Conservation (phyloP, 2,329 filamentous ascomycete species). For the Raffaelea albimanens region DNA sequence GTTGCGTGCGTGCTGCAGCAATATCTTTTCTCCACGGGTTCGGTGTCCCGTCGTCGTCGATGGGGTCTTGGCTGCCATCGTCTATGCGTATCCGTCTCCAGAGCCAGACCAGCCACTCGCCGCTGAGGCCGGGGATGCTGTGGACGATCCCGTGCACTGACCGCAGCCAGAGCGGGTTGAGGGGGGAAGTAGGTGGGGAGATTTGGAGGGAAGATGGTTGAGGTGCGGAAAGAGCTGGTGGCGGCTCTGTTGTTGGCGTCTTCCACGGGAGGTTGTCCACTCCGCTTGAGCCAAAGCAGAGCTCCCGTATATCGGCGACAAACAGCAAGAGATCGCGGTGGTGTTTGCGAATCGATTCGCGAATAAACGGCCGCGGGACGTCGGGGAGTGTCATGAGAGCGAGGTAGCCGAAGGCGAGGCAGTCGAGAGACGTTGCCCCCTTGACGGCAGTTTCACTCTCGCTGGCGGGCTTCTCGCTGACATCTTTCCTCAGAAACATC, state of each 20-base stretch:
- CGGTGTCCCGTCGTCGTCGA: constrained; percentile 2
- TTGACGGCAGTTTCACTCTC: neutral
- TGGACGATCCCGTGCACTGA: constrained; percentile 23
- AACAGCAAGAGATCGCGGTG: constrained; percentile 10
- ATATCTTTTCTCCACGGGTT: neutral
- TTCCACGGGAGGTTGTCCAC: neutral
- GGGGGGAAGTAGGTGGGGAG: no score
- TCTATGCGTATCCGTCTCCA: constrained; percentile 14
- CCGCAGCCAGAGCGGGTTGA: constrained; percentile 12
- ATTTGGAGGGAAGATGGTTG: neutral
- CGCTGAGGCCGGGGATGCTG: constrained; percentile 20
- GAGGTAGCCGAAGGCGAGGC: constrained; percentile 71
- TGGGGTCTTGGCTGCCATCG: constrained; percentile 10
- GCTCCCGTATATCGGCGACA: constrained; percentile 9
- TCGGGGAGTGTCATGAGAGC: constrained; percentile 51
- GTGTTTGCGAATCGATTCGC: constrained; percentile 14
- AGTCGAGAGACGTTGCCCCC: constrained; percentile 62
- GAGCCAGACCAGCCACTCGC: constrained; percentile 23
- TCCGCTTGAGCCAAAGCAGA: constrained; percentile 3
- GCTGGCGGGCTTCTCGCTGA: constrained; percentile 16
- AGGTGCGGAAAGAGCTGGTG: neutral
- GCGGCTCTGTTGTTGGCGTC: neutral
- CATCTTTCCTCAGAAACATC: constrained; percentile 39
- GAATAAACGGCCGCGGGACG: constrained; percentile 24
- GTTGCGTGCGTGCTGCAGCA: constrained; percentile 13